Evolutionary conservation across 179 eudicot genomes (phyloP).

Genomic region (Beta lomatogona): DNA sequence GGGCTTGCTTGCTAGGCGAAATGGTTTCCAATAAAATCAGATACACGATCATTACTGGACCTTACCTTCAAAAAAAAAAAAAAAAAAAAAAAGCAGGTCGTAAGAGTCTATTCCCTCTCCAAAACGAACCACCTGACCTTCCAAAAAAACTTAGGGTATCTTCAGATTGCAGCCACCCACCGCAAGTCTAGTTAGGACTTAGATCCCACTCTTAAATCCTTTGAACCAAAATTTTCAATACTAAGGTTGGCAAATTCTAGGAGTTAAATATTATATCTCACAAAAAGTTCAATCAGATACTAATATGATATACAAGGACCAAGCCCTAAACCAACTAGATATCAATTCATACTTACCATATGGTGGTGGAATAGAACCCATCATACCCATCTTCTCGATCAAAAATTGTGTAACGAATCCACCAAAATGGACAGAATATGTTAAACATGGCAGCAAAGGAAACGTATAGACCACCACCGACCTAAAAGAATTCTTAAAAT

Average conservation of each 20-base stretch:
- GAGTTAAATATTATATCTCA: background rate
- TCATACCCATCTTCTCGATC: constrained; percentile 98
- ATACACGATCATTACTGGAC: too few species aligned
- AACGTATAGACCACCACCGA: constrained; percentile 61
- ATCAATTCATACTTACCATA: constrained; percentile 60
- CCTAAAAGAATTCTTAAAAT: constrained; percentile 49
- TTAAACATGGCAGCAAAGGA: constrained; percentile 71
- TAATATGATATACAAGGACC: background rate
- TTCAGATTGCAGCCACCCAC: constrained; percentile 2
- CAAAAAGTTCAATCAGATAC: background rate
- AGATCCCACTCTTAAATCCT: background rate
- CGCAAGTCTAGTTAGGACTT: background rate
- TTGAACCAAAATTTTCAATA: constrained; percentile 4
- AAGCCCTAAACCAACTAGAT: background rate
- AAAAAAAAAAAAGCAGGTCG: too few species aligned
- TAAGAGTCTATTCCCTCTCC: too few species aligned
- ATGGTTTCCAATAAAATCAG: too few species aligned
- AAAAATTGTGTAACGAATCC: constrained; percentile 70
- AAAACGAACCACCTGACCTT: background rate
- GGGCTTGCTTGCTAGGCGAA: background rate
- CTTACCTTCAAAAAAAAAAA: too few species aligned
- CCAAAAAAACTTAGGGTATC: background rate
- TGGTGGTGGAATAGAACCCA: constrained; percentile 94
- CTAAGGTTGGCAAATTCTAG: background rate
- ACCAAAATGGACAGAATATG: constrained; percentile 70